Evolutionary conservation across 2,329 filamentous ascomycete species (phyloP).

Genomic region (Exophiala aquamarina): DNA sequence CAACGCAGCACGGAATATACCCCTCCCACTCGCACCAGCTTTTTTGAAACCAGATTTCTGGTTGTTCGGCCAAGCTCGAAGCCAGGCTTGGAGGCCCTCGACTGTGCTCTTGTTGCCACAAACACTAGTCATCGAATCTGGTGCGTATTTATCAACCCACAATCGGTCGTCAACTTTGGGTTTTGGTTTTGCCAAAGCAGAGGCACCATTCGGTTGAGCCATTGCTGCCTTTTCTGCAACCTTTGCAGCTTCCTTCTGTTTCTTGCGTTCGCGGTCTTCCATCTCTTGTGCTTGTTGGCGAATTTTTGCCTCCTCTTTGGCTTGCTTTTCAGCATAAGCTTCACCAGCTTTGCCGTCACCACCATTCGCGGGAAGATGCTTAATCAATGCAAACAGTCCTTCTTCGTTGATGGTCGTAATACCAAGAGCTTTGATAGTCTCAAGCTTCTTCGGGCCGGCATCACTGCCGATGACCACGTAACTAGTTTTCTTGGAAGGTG

Average conservation of each 20-base stretch:
- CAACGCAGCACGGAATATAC: conserved; percentile 83
- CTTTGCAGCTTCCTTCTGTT: conserved; percentile 45
- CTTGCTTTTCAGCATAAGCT: conserved; percentile 79
- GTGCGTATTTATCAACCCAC: conserved; percentile 95
- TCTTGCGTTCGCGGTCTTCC: conserved; percentile 71
- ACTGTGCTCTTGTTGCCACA: conserved; percentile 92
- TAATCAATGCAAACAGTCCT: conserved; percentile 84
- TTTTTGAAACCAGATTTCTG: conserved; percentile 80
- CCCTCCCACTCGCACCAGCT: conserved; percentile 79
- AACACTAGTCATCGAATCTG: conserved; percentile 79
- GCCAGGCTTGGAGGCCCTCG: conserved; percentile 85
- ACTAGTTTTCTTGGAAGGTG: conserved; percentile 88
- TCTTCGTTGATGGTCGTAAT: conserved; percentile 95
- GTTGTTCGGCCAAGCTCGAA: conserved; percentile 76
- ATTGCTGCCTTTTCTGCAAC: conserved; percentile 41
- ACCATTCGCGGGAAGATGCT: conserved; percentile 76
- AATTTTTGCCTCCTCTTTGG: conserved; percentile 80
- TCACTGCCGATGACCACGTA: conserved; percentile 90
- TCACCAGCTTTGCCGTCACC: conserved; percentile 85
- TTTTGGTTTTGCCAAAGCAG: conserved; percentile 40
- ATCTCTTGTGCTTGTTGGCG: conserved; percentile 79
- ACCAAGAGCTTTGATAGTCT: conserved; percentile 75
- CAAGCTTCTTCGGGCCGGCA: conserved; percentile 88
- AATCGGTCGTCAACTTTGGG: conserved; percentile 62
- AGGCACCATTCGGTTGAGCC: conserved; percentile 40